These are phyloP conservation scores for Stachybotrys echinatus DNA, from an alignment of 2,329 filamentous ascomycete genomes.

Conservation along the genomic window DNA sequence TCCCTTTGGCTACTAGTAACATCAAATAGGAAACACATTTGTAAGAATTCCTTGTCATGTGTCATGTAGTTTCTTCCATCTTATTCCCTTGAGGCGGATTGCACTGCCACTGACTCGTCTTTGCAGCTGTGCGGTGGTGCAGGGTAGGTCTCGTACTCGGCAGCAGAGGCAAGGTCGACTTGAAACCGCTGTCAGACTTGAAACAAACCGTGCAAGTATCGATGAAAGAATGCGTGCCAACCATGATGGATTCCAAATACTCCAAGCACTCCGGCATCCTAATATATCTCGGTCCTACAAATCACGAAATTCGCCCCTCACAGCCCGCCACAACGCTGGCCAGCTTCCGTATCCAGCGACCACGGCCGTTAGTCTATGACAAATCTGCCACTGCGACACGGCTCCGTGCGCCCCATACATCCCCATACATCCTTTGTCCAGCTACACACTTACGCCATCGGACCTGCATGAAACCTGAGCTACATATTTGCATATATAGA, in stretches of 20 bases:
- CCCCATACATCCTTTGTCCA: too few species aligned
- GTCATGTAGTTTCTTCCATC: too few species aligned
- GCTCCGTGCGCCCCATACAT: too few species aligned
- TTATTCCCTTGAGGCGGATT: too few species aligned
- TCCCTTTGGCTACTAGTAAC: too few species aligned
- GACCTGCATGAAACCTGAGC: background rate
- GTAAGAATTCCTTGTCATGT: too few species aligned
- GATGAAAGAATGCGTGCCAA: background rate
- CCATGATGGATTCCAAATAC: background rate
- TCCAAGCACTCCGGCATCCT: too few species aligned
- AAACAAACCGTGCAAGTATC: background rate
- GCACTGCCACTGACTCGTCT: too few species aligned
- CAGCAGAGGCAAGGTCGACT: background rate
- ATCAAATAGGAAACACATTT: too few species aligned
- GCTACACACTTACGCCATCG: background rate
- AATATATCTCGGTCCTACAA: too few species aligned
- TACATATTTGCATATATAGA: slow-evolving; percentile 3
- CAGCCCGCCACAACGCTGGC: background rate
- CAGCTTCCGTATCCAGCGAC: background rate
- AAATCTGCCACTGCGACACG: background rate
- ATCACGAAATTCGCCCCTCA: background rate
- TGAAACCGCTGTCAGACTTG: background rate
- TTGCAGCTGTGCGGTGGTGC: too few species aligned
- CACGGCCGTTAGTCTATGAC: background rate
- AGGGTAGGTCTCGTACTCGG: background rate